Conservation (phyloP, 1,284 basidiomycete genomes). For the Trametes versicolor region DNA sequence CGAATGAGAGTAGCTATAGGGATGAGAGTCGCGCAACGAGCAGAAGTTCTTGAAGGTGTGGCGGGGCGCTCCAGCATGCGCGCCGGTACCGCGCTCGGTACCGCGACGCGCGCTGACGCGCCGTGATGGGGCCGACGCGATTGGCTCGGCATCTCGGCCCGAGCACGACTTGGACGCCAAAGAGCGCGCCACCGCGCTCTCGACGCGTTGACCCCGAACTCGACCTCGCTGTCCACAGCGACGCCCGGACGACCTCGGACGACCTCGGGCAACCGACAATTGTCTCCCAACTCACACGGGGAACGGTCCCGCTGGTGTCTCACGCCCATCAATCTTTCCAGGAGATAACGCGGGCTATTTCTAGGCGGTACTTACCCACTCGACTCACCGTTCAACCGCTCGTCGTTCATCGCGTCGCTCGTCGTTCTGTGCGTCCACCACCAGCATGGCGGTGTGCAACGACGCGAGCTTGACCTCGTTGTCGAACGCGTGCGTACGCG, state of each 20-base stretch:
- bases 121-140: background rate
- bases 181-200: background rate
- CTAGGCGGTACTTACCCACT: background rate
- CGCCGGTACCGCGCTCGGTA: too few relatives aligned
- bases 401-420: background rate
- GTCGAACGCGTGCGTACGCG: slow-evolving; percentile 60
- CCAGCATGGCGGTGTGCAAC: slow-evolving; percentile 32
- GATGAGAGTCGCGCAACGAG: too few relatives aligned
- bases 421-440: slow-evolving; percentile 11
- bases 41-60: too few relatives aligned
- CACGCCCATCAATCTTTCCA: background rate
- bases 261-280: too few relatives aligned
- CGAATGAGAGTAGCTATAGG: too few relatives aligned
- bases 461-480: slow-evolving; percentile 54
- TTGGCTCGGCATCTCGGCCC: background rate
- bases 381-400: background rate
- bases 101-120: too few relatives aligned
- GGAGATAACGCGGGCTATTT: slow-evolving; percentile 1
- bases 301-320: background rate
- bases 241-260: too few relatives aligned
- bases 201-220: background rate
- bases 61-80: too few relatives aligned
- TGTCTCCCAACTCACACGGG: too few relatives aligned
- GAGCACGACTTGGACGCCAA: too few relatives aligned
- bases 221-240: background rate